A percentile compares a stretch with the other conserved stretches of the same genome.
These are phyloP conservation scores for Fusarium robinianum DNA, from an alignment of 2,329 filamentous ascomycete species.

Conservation along the genomic window DNA sequence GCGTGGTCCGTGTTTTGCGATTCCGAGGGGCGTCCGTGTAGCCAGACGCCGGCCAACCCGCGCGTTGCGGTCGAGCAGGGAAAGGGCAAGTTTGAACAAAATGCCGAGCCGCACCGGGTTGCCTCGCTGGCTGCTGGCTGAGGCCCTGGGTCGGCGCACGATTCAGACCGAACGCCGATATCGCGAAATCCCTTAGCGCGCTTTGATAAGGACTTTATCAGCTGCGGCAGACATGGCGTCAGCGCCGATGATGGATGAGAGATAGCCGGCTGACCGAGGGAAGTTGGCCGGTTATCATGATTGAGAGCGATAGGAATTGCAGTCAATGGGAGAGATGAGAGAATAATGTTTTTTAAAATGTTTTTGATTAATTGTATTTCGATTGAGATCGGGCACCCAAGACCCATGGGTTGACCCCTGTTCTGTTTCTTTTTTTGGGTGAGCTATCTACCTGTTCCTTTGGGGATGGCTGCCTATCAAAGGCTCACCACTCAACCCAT, in stretches of 20 bases:
- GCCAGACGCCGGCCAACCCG: neutral
- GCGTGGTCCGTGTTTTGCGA: slow-evolving; percentile 1
- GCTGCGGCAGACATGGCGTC: slow-evolving; percentile 14
- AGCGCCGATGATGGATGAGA: slow-evolving; percentile 13
- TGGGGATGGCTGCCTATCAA: slow-evolving; percentile 6
- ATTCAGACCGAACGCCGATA: slow-evolving; percentile 28
- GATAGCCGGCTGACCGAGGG: slow-evolving; percentile 20
- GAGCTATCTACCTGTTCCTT: slow-evolving; percentile 32
- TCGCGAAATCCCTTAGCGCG: slow-evolving; percentile 25
- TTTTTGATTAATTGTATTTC: slow-evolving; percentile 28
- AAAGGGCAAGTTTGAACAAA: no score
- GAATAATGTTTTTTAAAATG: slow-evolving; percentile 26
- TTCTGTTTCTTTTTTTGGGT: slow-evolving; percentile 17
- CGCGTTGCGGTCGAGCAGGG: neutral
- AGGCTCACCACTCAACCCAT: slow-evolving; percentile 35
- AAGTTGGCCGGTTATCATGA: slow-evolving; percentile 1
- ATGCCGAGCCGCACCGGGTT: slow-evolving; percentile 13
- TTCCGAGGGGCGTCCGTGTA: slow-evolving; percentile 4
- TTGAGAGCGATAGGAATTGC: slow-evolving; percentile 4
- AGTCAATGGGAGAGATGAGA: slow-evolving; percentile 7
- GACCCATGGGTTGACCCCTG: slow-evolving; percentile 6
- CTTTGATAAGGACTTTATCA: slow-evolving; percentile 31
- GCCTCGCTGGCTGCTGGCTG: slow-evolving; percentile 17
- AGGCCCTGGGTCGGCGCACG: slow-evolving; percentile 27
- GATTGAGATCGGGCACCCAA: slow-evolving; percentile 9